Percentiles rank a stretch among this genome's conserved stretches.
Conservation (phyloP, 331 rosid genomes). For the Quercus lobata region DNA sequence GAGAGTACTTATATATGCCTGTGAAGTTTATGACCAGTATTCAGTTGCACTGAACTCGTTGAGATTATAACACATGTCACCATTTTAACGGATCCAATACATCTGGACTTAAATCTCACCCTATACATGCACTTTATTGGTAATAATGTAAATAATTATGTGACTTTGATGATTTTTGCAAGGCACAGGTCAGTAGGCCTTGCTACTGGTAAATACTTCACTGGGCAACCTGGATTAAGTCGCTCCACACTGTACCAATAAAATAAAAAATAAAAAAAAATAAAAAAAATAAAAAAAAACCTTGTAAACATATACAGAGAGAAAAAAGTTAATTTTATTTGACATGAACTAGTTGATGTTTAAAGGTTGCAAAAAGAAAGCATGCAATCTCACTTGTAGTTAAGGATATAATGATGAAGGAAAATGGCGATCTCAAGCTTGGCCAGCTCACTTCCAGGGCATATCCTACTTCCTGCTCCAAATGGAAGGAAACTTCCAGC, state of each 20-base stretch:
- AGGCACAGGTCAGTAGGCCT: constrained; percentile 40
- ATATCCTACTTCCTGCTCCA: constrained; percentile 57
- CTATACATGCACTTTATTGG: background rate
- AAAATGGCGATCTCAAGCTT: constrained; percentile 54
- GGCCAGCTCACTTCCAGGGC: constrained; percentile 59
- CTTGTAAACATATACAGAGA: background rate
- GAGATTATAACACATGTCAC: no score
- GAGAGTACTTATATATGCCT: no score
- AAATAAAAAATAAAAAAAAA: background rate
- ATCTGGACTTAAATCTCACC: no score
- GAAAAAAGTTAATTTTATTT: no score
- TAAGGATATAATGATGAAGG: constrained; percentile 58
- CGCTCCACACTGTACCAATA: background rate
- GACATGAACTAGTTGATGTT: no score
- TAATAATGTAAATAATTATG: background rate
- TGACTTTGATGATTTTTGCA: constrained; percentile 34
- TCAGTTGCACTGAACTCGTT: no score
- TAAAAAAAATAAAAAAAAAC: background rate
- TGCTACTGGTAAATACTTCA: constrained; percentile 35
- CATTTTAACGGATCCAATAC: no score
- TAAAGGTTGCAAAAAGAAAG: background rate
- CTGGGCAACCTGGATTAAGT: constrained; percentile 6
- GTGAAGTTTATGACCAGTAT: no score
- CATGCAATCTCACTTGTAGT: constrained; percentile 33
- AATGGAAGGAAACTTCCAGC: constrained; percentile 60